phyloP scores from a whole-genome alignment of 1,139 yeast species.

The Arxiozyma bovina region DNA sequence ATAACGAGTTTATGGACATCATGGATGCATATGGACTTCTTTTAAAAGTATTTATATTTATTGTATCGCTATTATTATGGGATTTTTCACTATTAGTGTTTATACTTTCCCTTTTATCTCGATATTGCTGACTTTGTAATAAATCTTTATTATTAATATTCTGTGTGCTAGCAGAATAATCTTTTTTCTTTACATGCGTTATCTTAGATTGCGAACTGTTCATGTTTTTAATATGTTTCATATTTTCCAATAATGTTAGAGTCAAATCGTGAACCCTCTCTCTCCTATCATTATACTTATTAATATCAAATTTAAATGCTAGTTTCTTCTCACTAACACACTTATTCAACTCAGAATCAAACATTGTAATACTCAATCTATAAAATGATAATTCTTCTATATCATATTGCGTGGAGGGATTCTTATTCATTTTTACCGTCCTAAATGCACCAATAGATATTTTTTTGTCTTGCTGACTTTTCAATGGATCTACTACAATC shows the following conservation, averaged over 20 bases:
- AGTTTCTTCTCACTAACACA: conserved; percentile 9
- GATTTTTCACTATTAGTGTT: not conserved
- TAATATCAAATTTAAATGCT: conserved; percentile 3
- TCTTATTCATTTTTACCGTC: conserved; percentile 42
- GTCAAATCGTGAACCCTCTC: conserved; percentile 5
- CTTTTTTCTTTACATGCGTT: not conserved
- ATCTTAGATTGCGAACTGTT: conserved; percentile 3
- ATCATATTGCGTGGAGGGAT: conserved; percentile 46
- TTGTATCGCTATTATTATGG: not conserved
- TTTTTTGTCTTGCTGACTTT: conserved; percentile 53
- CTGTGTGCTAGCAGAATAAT: not conserved
- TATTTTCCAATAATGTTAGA: conserved; percentile 16
- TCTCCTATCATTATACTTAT: not conserved
- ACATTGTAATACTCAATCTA: conserved; percentile 55
- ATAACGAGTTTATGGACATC: conserved; percentile 13
- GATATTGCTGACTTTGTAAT: not conserved
- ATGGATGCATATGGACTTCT: conserved; percentile 1
- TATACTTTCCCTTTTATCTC: not conserved
- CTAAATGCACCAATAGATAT: conserved; percentile 91
- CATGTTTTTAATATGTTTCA: conserved; percentile 18
- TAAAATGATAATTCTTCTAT: conserved; percentile 46
- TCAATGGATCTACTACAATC: conserved; percentile 75
- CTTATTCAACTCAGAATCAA: conserved; percentile 47
- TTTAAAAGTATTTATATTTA: not conserved
- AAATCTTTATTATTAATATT: not conserved